These are phyloP conservation scores for Brassica juncea DNA, from an alignment of 345 rosid species.

Conservation along the genomic window DNA sequence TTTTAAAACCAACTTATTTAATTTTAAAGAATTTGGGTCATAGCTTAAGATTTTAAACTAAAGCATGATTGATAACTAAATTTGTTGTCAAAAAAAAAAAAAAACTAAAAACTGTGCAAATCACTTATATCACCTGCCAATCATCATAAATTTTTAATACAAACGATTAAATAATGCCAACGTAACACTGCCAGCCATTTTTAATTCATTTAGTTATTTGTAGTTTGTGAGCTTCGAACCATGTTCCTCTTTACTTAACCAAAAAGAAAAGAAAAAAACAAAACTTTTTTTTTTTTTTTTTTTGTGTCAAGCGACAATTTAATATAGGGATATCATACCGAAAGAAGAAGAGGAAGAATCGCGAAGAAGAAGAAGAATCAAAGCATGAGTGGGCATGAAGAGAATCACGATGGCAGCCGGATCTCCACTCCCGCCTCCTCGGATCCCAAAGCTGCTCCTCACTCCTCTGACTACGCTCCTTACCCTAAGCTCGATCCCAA, in stretches of 20 bases:
- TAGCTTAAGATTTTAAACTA: too few species aligned
- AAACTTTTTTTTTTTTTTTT: too few species aligned
- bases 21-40: too few species aligned
- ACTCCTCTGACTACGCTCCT: constrained; percentile 77
- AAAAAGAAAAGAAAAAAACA: too few species aligned
- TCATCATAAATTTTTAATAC: too few species aligned
- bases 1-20: too few species aligned
- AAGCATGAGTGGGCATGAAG: constrained; percentile 39
- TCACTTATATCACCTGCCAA: too few species aligned
- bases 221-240: background rate
- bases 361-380: background rate
- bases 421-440: constrained; percentile 22
- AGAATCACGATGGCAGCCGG: constrained; percentile 23
- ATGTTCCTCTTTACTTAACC: background rate
- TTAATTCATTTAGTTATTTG: background rate
- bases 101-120: too few species aligned
- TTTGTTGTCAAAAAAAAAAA: too few species aligned
- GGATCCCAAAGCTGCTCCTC: constrained; percentile 37
- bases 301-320: background rate
- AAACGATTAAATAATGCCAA: background rate
- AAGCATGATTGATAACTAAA: too few species aligned
- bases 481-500: constrained; percentile 83
- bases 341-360: background rate
- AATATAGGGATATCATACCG: background rate
- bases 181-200: background rate